Conservation (phyloP, 495 filamentous ascomycete genomes). For the Pyronema omphalodes region DNA sequence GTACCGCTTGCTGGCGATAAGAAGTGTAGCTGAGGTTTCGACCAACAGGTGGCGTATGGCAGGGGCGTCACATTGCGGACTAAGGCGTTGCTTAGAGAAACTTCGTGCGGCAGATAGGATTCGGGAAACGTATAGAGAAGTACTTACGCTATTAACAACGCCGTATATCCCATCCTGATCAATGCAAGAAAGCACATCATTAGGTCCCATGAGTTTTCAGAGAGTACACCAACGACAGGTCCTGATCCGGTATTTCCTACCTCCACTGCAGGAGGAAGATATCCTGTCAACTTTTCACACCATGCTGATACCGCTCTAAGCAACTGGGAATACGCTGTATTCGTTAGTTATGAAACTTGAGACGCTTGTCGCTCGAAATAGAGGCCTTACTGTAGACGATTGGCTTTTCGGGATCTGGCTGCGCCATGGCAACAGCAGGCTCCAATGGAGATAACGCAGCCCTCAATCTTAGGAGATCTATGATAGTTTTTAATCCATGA, state of each 20-base stretch:
- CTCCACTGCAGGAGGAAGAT: background rate
- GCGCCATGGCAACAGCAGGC: conserved; percentile 31
- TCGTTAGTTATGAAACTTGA: conserved; percentile 3
- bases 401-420: too few species aligned
- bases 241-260: background rate
- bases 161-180: conserved; percentile 30
- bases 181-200: conserved; percentile 36
- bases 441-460: conserved; percentile 20
- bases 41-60: conserved; percentile 32
- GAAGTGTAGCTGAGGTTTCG: conserved; percentile 19
- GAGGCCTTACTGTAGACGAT: conserved; percentile 15
- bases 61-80: conserved; percentile 31
- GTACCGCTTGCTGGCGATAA: conserved; percentile 24
- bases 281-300: background rate
- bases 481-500: conserved; percentile 28
- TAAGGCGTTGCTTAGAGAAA: conserved; percentile 5
- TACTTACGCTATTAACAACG: conserved; percentile 35
- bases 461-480: conserved; percentile 30
- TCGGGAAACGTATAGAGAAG: background rate
- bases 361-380: background rate
- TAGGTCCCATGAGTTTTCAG: conserved; percentile 32
- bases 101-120: background rate
- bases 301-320: background rate
- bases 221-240: conserved; percentile 30
- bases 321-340: conserved; percentile 1